Evolutionary conservation across 169 alveolate species (phyloP), one percentile per base, ranked within the genome.

Genomic region (Plasmodium yoelii): DNA sequence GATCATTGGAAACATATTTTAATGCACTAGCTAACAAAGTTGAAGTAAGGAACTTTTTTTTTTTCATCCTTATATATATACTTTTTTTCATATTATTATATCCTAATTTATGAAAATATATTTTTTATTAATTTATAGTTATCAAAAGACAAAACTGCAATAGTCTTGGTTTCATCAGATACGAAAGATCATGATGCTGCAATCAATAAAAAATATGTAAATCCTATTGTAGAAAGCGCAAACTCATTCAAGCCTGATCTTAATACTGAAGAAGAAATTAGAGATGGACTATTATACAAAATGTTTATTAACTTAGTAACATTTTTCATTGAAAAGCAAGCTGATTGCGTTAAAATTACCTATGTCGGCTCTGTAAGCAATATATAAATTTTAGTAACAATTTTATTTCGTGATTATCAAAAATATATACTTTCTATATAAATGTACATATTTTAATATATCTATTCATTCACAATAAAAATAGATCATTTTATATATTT

Each of bases 261-360:
- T 13, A 72, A 80, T 65, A 65, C 82, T 67, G 71, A 80, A 46
- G 82, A 80, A 53, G 24, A 65, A 15, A 80, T 80, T 65, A 80
- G 39, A 34, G 4, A 34, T 3, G 7, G 42, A 4, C 1, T 3
- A 0, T 3, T 34, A 34, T 22, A 22, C 26, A 22, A 22, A 56
- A 64, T 80, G 90, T 80, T 15, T 65, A 49, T 80, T 65, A 80
- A 80, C 67, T 69, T 80, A 59, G 65, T 80, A 55, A 71, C 82
- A 18, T 80, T 65, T 65, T 44, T 26, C 39, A 80, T 65, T 18
- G 51, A 65, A 69, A 64, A 59, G 28, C 72, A 65, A 53, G 72
- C 39, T 6, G 47, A 9, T 22, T 8, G 51, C 26, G 44, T 80
- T 12, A 80, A 80, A 28, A n/a, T 56, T 65, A 75, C 88, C 18